Evolutionary conservation across 192 early-diverging fungal genomes (phyloP).

Genomic region (Backusella westeae): DNA sequence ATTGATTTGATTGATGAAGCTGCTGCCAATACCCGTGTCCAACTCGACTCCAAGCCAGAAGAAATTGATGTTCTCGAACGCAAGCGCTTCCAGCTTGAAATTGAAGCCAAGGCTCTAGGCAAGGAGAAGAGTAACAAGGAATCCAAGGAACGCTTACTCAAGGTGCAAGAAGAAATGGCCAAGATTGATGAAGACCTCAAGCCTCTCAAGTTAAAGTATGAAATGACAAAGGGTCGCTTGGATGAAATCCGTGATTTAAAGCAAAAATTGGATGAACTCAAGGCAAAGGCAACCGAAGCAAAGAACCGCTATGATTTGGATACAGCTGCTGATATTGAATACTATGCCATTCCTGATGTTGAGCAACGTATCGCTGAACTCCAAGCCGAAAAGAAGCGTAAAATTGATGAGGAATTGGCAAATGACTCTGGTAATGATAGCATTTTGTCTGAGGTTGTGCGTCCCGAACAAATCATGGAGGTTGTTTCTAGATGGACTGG

Average conservation of each 20-base stretch:
- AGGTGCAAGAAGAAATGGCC: constrained; percentile 82
- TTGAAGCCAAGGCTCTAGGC: constrained; percentile 89
- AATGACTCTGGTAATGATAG: constrained; percentile 41
- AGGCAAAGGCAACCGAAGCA: constrained; percentile 84
- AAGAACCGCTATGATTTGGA: constrained; percentile 79
- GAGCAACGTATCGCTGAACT: constrained; percentile 73
- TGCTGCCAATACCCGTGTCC: constrained; percentile 92
- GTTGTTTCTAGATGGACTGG: constrained; percentile 96
- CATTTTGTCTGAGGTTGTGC: constrained; percentile 84
- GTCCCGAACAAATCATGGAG: constrained; percentile 90
- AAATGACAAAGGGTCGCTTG: constrained; percentile 81
- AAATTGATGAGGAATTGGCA: constrained; percentile 59
- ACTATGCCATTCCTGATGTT: constrained; percentile 91
- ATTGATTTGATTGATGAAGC: constrained; percentile 90
- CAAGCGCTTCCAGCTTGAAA: constrained; percentile 87
- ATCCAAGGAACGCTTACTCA: constrained; percentile 73
- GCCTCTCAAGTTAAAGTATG: constrained; percentile 85
- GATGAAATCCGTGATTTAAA: constrained; percentile 86
- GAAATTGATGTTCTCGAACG: constrained; percentile 95
- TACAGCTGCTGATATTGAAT: constrained; percentile 90
- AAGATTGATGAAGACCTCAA: constrained; percentile 82
- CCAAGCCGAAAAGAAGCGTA: constrained; percentile 55
- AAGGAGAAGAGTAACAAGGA: constrained; percentile 93
- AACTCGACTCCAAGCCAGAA: constrained; percentile 96
- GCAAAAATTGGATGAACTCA: constrained; percentile 85